Evolutionary conservation across 108 stramenopile genomes (phyloP).

Genomic region (Fragilaria radians): DNA sequence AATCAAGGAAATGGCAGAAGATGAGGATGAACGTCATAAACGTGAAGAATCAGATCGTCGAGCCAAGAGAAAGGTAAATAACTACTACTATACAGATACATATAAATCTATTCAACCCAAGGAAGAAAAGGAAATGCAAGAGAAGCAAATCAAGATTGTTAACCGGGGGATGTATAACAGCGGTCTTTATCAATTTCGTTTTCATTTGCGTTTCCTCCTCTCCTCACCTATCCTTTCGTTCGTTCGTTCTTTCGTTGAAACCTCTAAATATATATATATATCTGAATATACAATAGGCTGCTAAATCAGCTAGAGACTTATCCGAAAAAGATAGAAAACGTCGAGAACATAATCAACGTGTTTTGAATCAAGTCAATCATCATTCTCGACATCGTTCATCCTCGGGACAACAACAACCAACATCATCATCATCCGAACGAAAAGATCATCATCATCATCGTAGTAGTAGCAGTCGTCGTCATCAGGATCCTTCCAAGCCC

Average conservation of each 20-base stretch:
- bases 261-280: too few species aligned
- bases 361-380: slow-evolving; percentile 30
- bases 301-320: slow-evolving; percentile 50
- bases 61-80: slow-evolving; percentile 72
- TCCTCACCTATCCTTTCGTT: not conserved
- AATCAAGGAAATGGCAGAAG: slow-evolving; percentile 19
- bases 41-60: slow-evolving; percentile 72
- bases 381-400: not conserved
- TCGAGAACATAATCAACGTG: slow-evolving; percentile 57
- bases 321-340: slow-evolving; percentile 72
- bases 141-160: too few species aligned
- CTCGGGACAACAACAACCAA: slow-evolving; percentile 9
- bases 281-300: slow-evolving; percentile 27
- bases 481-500: not conserved
- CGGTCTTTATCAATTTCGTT: too few species aligned
- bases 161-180: too few species aligned
- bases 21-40: slow-evolving; percentile 61
- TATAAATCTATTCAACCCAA: too few species aligned
- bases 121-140: too few species aligned
- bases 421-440: slow-evolving; percentile 3
- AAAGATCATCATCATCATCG: too few species aligned
- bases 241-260: not conserved
- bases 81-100: not conserved
- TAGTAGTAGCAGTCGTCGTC: not conserved
- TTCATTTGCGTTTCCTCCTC: not conserved